phyloP scores from a whole-genome alignment of 2,329 filamentous ascomycete species.

The Ophiostoma fasciatum region DNA sequence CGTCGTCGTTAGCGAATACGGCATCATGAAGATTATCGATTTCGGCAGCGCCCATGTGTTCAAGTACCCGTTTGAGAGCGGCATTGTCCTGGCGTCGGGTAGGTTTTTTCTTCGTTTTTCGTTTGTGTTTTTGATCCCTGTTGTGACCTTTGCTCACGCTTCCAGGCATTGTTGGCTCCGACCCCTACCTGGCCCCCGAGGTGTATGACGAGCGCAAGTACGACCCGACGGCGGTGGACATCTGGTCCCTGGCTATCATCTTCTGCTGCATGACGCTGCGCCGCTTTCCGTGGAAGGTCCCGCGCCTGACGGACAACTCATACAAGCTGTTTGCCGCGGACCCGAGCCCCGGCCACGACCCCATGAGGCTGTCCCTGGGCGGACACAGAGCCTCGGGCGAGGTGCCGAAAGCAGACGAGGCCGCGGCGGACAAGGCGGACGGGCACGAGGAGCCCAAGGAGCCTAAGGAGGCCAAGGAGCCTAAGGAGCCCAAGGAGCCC shows the following conservation, averaged over 20 bases:
- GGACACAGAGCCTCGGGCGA: constrained; percentile 40
- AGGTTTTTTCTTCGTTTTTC: constrained; percentile 19
- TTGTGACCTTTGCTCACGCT: background rate
- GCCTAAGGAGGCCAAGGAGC: background rate
- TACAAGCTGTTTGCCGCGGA: constrained; percentile 84
- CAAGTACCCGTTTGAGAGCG: constrained; percentile 90
- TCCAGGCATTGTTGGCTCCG: constrained; percentile 57
- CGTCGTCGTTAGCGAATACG: constrained; percentile 87
- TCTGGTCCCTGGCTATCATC: constrained; percentile 97
- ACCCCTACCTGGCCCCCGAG: constrained; percentile 92
- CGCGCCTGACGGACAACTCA: constrained; percentile 80
- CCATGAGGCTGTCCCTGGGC: constrained; percentile 34
- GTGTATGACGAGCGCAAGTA: constrained; percentile 91
- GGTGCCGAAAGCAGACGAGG: background rate
- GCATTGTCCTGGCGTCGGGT: constrained; percentile 70
- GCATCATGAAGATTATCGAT: constrained; percentile 99
- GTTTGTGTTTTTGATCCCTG: background rate
- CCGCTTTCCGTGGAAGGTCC: constrained; percentile 94
- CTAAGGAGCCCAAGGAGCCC: background rate
- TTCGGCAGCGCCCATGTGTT: constrained; percentile 97
- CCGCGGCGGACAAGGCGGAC: background rate
- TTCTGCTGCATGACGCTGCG: constrained; percentile 97
- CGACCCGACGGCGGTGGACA: constrained; percentile 83
- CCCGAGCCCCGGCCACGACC: constrained; percentile 60
- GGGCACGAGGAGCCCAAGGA: background rate